These are phyloP conservation scores for Grosmannia clavigera DNA, from an alignment of 2,329 filamentous ascomycete genomes.

Conservation along the genomic window DNA sequence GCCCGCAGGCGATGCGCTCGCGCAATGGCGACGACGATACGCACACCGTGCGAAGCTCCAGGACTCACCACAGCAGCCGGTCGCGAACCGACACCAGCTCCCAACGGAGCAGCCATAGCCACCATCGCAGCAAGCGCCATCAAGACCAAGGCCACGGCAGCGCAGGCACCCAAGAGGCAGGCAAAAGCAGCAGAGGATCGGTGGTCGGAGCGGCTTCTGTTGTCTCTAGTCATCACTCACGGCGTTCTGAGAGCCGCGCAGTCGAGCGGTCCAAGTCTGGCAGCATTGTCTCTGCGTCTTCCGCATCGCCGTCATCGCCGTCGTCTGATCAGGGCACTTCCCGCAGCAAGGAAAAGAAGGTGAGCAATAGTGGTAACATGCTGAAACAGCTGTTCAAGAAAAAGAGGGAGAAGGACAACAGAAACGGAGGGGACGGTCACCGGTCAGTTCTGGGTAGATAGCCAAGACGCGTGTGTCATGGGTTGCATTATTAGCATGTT, in stretches of 20 bases:
- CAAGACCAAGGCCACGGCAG: slow-evolving; percentile 5
- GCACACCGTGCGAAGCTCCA: slow-evolving; percentile 19
- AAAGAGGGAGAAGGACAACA: slow-evolving; percentile 36
- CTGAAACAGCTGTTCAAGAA: slow-evolving; percentile 46
- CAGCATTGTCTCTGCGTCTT: neutral
- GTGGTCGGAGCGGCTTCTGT: slow-evolving; percentile 6
- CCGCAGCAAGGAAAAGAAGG: slow-evolving; percentile 22
- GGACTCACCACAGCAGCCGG: slow-evolving; percentile 15
- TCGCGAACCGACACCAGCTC: slow-evolving; percentile 15
- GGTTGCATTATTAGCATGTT: neutral
- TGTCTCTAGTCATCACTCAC: neutral
- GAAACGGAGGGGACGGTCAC: slow-evolving; percentile 8
- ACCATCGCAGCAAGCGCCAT: slow-evolving; percentile 10
- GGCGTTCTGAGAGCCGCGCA: neutral
- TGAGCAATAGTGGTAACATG: slow-evolving; percentile 28
- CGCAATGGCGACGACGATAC: slow-evolving; percentile 22
- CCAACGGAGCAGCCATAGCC: slow-evolving; percentile 14
- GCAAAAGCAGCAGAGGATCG: slow-evolving; percentile 18
- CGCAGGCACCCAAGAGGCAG: neutral
- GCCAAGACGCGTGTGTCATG: neutral
- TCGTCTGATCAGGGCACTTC: neutral
- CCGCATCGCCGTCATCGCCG: neutral
- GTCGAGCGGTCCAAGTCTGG: neutral
- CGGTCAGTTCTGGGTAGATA: neutral
- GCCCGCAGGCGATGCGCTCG: slow-evolving; percentile 38